Evolutionary conservation across 2,329 filamentous ascomycete genomes (phyloP).

Genomic region (Amylocarpus encephaloides): DNA sequence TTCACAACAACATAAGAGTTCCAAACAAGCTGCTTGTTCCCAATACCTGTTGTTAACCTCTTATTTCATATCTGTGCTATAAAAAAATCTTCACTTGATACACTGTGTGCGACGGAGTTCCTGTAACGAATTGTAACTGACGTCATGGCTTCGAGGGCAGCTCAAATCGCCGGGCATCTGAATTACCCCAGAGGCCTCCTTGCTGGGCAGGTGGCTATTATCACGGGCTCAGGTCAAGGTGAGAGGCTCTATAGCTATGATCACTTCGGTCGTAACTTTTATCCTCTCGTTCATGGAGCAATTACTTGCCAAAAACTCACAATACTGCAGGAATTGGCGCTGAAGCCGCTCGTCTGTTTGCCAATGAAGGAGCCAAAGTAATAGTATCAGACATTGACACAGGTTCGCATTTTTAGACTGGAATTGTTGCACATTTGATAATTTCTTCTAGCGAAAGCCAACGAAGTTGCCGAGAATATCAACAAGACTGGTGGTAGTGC

Average conservation of each 20-base stretch:
- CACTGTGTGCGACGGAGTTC: background rate
- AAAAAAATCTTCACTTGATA: too few relatives aligned
- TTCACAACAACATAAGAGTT: too few relatives aligned
- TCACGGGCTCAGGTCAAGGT: conserved; percentile 80
- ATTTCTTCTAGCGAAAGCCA: conserved; percentile 55
- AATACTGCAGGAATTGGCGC: conserved; percentile 56
- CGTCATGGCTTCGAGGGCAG: conserved; percentile 44
- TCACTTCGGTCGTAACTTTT: too few relatives aligned
- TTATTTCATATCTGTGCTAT: background rate
- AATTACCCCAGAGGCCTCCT: conserved; percentile 78
- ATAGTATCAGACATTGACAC: conserved; percentile 78
- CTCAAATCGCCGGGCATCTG: conserved; percentile 70
- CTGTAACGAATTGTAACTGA: background rate
- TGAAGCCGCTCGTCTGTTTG: conserved; percentile 74
- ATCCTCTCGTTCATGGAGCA: too few relatives aligned
- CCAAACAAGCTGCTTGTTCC: background rate
- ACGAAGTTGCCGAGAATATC: conserved; percentile 63
- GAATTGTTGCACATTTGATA: conserved; percentile 3
- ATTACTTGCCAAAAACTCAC: too few relatives aligned
- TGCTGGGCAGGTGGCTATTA: conserved; percentile 74
- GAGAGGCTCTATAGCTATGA: too few relatives aligned
- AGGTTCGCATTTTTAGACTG: conserved; percentile 38
- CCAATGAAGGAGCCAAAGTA: conserved; percentile 62
- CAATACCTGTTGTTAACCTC: too few relatives aligned
- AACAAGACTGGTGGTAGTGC: conserved; percentile 59